Percentiles rank a stretch among this genome's conserved stretches.
Evolutionary conservation across 306 rosid species (phyloP).

Genomic region (Trifolium subterraneum): DNA sequence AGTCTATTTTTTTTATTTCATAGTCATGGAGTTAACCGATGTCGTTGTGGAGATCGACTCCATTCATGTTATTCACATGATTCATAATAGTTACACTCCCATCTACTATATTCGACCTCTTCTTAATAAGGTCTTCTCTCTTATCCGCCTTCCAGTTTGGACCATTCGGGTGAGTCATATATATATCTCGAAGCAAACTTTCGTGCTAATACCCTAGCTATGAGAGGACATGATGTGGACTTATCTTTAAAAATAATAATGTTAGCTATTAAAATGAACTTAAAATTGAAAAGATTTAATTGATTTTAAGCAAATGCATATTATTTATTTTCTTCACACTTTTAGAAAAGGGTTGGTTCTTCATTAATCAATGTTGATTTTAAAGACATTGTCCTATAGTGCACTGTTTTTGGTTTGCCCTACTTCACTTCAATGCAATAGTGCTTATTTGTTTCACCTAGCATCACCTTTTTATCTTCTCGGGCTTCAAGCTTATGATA

Average conservation of each 20-base stretch:
- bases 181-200: neutral
- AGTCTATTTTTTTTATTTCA: neutral
- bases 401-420: neutral
- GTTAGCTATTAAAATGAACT: no score
- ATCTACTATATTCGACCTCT: neutral
- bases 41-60: no score
- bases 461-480: constrained; percentile 50
- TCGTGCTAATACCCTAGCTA: neutral
- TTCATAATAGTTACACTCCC: neutral
- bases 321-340: neutral
- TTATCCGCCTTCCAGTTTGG: neutral
- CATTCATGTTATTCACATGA: neutral
- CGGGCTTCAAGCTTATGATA: constrained; percentile 49
- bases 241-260: no score
- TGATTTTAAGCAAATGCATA: neutral
- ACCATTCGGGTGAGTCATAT: neutral
- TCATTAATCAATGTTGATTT: neutral
- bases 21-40: no score
- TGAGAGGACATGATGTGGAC: neutral
- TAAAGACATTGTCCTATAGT: constrained; percentile 14
- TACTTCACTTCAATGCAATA: constrained; percentile 37
- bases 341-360: neutral
- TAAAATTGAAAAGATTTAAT: no score
- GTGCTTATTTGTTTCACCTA: constrained; percentile 17
- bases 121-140: neutral